A percentile compares a stretch with the other conserved stretches of the same genome.
Evolutionary conservation across 768 basidiomycete genomes (phyloP).

Genomic region (Panaeolus cyanescens): DNA sequence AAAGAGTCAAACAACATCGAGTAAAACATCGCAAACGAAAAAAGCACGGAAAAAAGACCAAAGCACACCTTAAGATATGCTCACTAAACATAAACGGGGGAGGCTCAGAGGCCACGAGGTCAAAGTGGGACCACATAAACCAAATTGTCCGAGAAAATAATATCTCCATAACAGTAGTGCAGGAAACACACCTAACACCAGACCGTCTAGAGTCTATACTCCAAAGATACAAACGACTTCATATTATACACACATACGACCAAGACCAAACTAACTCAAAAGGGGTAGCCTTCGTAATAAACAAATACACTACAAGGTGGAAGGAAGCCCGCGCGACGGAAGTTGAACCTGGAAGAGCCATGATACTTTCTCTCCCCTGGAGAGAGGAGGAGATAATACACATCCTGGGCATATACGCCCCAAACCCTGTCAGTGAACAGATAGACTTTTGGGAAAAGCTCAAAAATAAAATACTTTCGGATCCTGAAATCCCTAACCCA

Average conservation of each 20-base stretch:
- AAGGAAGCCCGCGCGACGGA: not conserved
- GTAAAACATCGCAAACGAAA: not conserved
- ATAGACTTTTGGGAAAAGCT: no score
- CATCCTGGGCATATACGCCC: no score
- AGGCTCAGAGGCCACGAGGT: not conserved
- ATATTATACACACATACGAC: no score
- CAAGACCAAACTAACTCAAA: no score
- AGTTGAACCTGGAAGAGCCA: constrained; percentile 30
- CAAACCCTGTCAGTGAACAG: no score
- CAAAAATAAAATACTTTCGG: constrained; percentile 14
- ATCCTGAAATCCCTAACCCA: constrained; percentile 17
- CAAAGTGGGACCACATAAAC: constrained; percentile 28
- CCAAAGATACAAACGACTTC: not conserved
- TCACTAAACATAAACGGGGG: constrained; percentile 23
- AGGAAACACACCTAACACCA: constrained; percentile 12
- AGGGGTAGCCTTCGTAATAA: no score
- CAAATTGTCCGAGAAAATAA: constrained; percentile 21
- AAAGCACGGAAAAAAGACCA: not conserved
- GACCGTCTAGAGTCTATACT: constrained; percentile 6
- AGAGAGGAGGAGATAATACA: no score
- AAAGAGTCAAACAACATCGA: not conserved
- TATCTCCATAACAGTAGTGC: constrained; percentile 13
- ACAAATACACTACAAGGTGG: no score
- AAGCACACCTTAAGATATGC: constrained; percentile 8
- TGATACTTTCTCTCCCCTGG: constrained; percentile 2